Conservation (phyloP, 768 basidiomycete species). For the Xerocomellus intermedius region DNA sequence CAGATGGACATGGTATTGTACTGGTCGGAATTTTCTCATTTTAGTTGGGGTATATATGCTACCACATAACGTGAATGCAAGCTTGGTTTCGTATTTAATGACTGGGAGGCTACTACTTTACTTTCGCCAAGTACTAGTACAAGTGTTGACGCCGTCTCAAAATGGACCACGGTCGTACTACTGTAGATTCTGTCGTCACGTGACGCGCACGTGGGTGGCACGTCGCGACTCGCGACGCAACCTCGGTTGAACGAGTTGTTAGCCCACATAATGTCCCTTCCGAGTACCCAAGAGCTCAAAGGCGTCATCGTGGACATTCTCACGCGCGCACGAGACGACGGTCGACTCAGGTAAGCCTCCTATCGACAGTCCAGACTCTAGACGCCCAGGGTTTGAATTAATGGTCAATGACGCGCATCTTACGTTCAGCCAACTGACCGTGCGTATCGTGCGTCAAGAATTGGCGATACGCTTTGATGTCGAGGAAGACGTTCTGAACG, state of each 20-base stretch:
- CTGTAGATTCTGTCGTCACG: too few species aligned
- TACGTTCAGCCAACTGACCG: slow-evolving; percentile 37
- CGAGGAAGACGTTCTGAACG: slow-evolving; percentile 43
- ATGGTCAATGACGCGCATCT: not conserved
- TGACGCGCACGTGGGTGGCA: not conserved
- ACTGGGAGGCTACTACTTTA: too few species aligned
- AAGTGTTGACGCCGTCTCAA: too few species aligned
- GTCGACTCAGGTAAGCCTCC: slow-evolving; percentile 17
- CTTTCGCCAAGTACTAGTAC: too few species aligned
- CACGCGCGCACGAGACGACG: slow-evolving; percentile 21
- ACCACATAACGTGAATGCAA: not conserved
- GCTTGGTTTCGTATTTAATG: not conserved
- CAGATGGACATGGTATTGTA: not conserved
- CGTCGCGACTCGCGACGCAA: too few species aligned
- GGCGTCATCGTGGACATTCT: slow-evolving; percentile 22
- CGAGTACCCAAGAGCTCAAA: slow-evolving; percentile 16
- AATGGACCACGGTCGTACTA: too few species aligned
- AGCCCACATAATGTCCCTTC: slow-evolving; percentile 10
- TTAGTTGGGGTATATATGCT: not conserved
- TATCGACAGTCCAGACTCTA: not conserved
- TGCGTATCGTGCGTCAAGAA: slow-evolving; percentile 48
- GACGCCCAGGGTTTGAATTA: not conserved
- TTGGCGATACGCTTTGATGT: slow-evolving; percentile 48
- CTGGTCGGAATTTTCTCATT: not conserved
- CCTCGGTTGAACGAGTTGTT: not conserved